Evolutionary conservation across 2,329 filamentous ascomycete species (phyloP), one percentile per base, ranked within the genome.

Genomic region (Helotiales sp.): DNA sequence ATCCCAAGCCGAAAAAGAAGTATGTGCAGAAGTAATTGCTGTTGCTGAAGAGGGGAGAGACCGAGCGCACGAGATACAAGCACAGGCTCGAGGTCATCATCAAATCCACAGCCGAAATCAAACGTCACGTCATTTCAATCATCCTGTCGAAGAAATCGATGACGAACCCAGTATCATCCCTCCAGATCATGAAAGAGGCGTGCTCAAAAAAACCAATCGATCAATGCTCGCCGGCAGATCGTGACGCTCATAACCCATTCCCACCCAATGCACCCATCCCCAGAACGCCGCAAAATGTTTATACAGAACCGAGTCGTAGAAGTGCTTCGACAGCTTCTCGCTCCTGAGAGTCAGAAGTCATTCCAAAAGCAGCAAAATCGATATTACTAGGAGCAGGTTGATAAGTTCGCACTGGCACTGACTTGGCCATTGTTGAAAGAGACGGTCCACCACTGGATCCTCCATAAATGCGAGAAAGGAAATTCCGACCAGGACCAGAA

Each of bases 291-390:
- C 64, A 65, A 63, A 63, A 67, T 63, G 73, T 75, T 76, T 89
- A 90, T 87, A 90, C 83, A 87, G 91, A 94, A 80, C 92, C 91
- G 79, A 96, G 90, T 79, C 89, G 87, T 76, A 96, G 83, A 76
- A 95, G 87, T 71, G 92, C 92, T 79, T 93, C 92, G 71, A 94
- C 87, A 64, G 92, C 92, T 79, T 93, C 92, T 74, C 90, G 89
- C 83, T 95, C 92, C 79, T 93, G 90, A 69, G 88, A 86, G 77
- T 90, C 87, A 63, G 87, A 85, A 55, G 71, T 69, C 72, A 75
- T 73, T 54, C 74, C 74, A 65, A 74, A 75, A 50, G 74, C 72
- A 67, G 83, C 81, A 74, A 88, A 80, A 78, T 86, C 80, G 73
- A 87, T 80, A 73, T 83, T 83, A 75, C 79, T 78, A 70, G 81